phyloP scores from a whole-genome alignment of 2,329 filamentous ascomycete genomes.

The Hortaea werneckii region DNA sequence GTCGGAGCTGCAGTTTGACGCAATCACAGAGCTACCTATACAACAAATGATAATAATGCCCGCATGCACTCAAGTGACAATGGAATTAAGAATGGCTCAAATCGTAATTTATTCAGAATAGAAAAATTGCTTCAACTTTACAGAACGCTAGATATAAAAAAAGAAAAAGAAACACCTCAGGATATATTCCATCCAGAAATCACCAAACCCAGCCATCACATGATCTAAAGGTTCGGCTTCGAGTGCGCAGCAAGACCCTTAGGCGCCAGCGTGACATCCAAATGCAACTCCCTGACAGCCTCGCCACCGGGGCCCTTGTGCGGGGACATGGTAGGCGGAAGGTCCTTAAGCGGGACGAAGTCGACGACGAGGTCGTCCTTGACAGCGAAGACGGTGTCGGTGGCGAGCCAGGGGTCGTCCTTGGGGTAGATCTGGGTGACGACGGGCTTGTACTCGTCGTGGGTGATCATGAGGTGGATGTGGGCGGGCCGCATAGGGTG shows the following conservation, averaged over 20 bases:
- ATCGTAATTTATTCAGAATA: background rate
- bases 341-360: slow-evolving; percentile 43
- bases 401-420: slow-evolving; percentile 47
- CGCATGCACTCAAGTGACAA: no score
- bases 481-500: slow-evolving; percentile 53
- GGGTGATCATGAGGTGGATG: slow-evolving; percentile 47
- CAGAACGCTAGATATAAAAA: background rate
- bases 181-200: background rate
- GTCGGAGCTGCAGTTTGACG: no score
- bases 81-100: no score
- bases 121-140: background rate
- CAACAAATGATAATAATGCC: no score
- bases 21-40: no score
- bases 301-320: slow-evolving; percentile 23
- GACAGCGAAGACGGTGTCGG: slow-evolving; percentile 52
- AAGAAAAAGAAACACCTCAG: background rate
- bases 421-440: slow-evolving; percentile 50
- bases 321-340: slow-evolving; percentile 40
- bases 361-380: slow-evolving; percentile 51
- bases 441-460: slow-evolving; percentile 46
- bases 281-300: slow-evolving; percentile 42
- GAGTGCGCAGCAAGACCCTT: slow-evolving; percentile 10
- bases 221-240: slow-evolving; percentile 2
- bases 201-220: background rate
- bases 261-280: slow-evolving; percentile 49